Evolutionary conservation across 1,284 basidiomycete species (phyloP), one percentile per base, ranked within the genome.

Genomic region (Trichosporon coremiiforme): DNA sequence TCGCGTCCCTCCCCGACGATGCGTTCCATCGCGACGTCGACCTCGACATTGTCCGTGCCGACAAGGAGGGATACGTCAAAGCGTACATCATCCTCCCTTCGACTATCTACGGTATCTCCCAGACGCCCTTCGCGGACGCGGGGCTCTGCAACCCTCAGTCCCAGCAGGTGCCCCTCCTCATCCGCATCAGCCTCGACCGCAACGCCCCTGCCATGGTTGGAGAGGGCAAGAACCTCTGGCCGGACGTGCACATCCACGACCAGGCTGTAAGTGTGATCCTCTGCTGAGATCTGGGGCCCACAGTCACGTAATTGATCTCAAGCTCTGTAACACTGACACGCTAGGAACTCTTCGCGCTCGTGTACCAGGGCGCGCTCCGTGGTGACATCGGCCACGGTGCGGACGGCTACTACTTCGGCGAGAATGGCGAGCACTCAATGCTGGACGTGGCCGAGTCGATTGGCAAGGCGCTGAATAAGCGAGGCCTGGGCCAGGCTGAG

Each of bases 11-110:
- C n/a, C 70, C 78, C 0, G 68, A 71, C 15, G 72, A 71, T 2
- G 75, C 74, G 6, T 73, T 73, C 31, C 79, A 81, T 72, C 74
- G 81, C 71, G 69, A 74, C 17, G 78, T 82, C 65, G 79, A 82
- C 68, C 66, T 80, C 12, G 76, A 76, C 7, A 82, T 84, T 50
- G 70, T 83, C 31, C 74, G 72, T 10, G 83, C 83, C 35, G 82
- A 83, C 66, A 71, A 75, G 25, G 74, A 72, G 22, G 79, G 78
- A 12, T 70, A 75, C 53, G 75, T 80, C 68, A 79, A 79, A 60
- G 75, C 77, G 2, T 85, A 83, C 74, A 82, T 85, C 64, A 73
- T 85, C 53, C 73, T 83, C 3, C 84, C 84, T 2, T 80, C 80
- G 8, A 84, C 82, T 12, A 84, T 85, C 71, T 85, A 82, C 73